A percentile compares a stretch with the other conserved stretches of the same genome.
Evolutionary conservation across 148 eudicot genomes (phyloP).

Genomic region (Oxyria digyna): DNA sequence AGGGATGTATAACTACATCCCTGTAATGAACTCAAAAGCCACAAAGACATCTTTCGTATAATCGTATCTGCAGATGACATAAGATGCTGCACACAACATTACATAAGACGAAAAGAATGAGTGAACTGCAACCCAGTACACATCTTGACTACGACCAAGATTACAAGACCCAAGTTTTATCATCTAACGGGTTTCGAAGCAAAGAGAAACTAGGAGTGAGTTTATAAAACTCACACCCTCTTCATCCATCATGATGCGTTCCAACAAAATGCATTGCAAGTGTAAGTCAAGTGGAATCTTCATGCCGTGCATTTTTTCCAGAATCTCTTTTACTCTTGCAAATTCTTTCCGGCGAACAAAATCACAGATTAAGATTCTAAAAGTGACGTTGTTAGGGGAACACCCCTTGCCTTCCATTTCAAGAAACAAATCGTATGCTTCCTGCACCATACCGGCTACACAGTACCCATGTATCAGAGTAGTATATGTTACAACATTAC

Average conservation of each 20-base stretch:
- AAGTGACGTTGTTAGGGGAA: conserved; percentile 44
- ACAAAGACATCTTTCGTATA: too few relatives aligned
- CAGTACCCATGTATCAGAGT: conserved; percentile 63
- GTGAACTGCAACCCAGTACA: too few relatives aligned
- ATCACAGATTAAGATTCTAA: conserved; percentile 47
- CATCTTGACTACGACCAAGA: too few relatives aligned
- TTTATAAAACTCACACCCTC: neutral
- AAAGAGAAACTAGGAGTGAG: neutral
- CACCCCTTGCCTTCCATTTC: conserved; percentile 47
- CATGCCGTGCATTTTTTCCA: neutral
- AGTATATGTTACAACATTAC: conserved; percentile 33
- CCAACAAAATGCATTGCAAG: neutral
- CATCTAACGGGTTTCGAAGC: neutral
- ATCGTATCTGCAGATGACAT: too few relatives aligned
- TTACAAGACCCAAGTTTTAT: neutral
- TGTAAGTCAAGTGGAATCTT: neutral
- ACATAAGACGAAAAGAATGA: too few relatives aligned
- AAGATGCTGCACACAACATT: too few relatives aligned
- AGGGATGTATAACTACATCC: too few relatives aligned
- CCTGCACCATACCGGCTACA: conserved; percentile 29
- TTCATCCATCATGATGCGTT: neutral
- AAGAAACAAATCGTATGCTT: conserved; percentile 45
- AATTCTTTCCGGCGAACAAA: neutral
- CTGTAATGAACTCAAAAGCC: too few relatives aligned
- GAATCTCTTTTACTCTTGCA: neutral